Evolutionary conservation across 1,284 basidiomycete genomes (phyloP), one percentile per base, ranked within the genome.

Genomic region (Cutaneotrichosporon sp.): DNA sequence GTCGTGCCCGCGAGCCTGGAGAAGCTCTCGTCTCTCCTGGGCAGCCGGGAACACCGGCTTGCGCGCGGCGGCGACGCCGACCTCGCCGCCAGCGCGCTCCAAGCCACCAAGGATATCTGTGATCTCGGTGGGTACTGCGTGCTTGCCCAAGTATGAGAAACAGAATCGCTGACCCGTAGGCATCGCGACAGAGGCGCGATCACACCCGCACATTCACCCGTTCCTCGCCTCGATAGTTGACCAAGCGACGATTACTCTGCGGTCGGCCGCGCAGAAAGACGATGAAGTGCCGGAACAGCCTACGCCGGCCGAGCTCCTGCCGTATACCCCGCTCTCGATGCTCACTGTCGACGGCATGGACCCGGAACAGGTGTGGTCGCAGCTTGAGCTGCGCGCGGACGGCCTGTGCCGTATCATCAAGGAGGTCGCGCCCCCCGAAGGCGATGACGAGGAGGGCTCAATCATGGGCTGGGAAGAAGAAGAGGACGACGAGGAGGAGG

Each of bases 311-410:
- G 37, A 67, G n/a, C 63, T 78, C 17, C 79, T 89, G 46, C 75
- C 81, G 40, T 78, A 80, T 44, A 94, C 92, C 0, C 90, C 90
- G 4, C 76, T 97, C 3, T 76, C 81, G 2, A 81, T 82, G 47
- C 81, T 97, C 18, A 86, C 85, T 55, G 79, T 84, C 12, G 83
- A 90, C n/a, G 85, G 81, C n/a, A 86, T 96, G 83, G 84, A 85
- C 62, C 80, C 83, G 20, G 88, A 90, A 54, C 92, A 96, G 72
- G 78, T 97, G 22, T 98, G 94, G 94, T 84, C 86, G 44, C 94
- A 96, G 74, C 73, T 94, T 48, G 92, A 96, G 67, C 77, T 94
- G 45, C 79, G 87, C 44, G 77, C 84, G 22, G 81, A 83, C 59
- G 81, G 69, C 22, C 61, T 77, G 10, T 65, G 63, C 26, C 62